Conservation (phyloP, 1,284 basidiomycete genomes). For the Austroboletus rostrupii region DNA sequence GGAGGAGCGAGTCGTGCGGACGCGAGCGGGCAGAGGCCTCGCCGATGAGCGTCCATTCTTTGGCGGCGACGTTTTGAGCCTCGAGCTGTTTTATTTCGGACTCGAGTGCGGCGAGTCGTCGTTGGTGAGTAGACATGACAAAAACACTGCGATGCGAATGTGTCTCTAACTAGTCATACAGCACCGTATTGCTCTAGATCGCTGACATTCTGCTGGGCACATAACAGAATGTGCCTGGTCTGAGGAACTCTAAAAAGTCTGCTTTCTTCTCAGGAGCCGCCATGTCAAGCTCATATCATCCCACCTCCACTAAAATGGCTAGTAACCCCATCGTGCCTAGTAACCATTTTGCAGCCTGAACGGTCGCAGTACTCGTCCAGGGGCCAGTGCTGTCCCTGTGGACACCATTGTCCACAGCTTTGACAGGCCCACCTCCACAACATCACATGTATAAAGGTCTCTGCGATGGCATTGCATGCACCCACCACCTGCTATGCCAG, state of each 20-base stretch:
- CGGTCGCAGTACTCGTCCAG: constrained; percentile 1
- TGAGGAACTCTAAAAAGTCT: constrained; percentile 2
- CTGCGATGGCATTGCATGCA: background rate
- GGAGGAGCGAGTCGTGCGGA: constrained; percentile 89
- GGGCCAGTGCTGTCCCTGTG: constrained; percentile 1
- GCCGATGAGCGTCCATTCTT: constrained; percentile 89
- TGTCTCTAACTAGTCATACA: too few species aligned
- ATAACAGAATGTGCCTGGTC: constrained; percentile 18
- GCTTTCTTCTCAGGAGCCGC: constrained; percentile 2
- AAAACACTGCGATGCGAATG: too few species aligned
- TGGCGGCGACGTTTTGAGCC: constrained; percentile 65
- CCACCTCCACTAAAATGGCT: constrained; percentile 3
- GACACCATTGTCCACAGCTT: constrained; percentile 17
- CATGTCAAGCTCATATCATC: background rate
- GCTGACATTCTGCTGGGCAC: too few species aligned
- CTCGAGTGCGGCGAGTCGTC: constrained; percentile 53
- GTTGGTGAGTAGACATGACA: constrained; percentile 57
- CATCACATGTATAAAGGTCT: constrained; percentile 16
- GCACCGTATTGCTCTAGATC: too few species aligned
- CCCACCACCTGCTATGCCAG: constrained; percentile 12
- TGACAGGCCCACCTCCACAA: constrained; percentile 4
- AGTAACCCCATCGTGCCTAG: background rate
- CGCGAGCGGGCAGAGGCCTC: constrained; percentile 82
- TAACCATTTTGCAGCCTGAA: background rate
- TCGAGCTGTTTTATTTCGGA: constrained; percentile 72